Conservation (phyloP, 108 stramenopile genomes). For the Pseudonitzschia multiseries region DNA sequence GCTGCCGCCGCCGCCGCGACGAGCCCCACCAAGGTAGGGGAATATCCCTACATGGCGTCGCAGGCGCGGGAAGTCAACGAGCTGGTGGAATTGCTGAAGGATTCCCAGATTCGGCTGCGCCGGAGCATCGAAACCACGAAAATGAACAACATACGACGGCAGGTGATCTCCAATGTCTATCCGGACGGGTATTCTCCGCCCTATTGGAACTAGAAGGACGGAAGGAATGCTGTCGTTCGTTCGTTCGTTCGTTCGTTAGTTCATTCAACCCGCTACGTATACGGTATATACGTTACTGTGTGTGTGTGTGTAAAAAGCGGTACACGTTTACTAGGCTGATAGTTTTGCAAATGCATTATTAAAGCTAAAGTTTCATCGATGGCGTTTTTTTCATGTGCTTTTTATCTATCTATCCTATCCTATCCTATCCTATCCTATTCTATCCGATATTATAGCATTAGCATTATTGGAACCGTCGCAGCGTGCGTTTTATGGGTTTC, state of each 20-base stretch:
- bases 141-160: constrained; percentile 58
- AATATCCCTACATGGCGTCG: constrained; percentile 62
- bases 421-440: too few relatives aligned
- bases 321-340: too few relatives aligned
- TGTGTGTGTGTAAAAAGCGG: too few relatives aligned
- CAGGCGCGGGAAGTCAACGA: constrained; percentile 67
- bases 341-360: too few relatives aligned
- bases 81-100: constrained; percentile 69
- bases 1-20: too few relatives aligned
- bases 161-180: constrained; percentile 21
- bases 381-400: too few relatives aligned
- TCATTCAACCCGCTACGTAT: too few relatives aligned
- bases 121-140: constrained; percentile 47
- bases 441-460: not conserved
- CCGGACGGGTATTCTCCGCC: constrained; percentile 6
- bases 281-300: too few relatives aligned
- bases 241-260: too few relatives aligned
- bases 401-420: too few relatives aligned
- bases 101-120: constrained; percentile 66
- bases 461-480: not conserved
- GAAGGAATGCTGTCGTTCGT: not conserved
- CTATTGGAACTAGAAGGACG: not conserved
- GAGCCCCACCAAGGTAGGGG: constrained; percentile 53
- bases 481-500: not conserved
- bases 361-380: too few relatives aligned